phyloP scores from a whole-genome alignment of 2,329 filamentous ascomycete genomes.

The Monosporascus ibericus region DNA sequence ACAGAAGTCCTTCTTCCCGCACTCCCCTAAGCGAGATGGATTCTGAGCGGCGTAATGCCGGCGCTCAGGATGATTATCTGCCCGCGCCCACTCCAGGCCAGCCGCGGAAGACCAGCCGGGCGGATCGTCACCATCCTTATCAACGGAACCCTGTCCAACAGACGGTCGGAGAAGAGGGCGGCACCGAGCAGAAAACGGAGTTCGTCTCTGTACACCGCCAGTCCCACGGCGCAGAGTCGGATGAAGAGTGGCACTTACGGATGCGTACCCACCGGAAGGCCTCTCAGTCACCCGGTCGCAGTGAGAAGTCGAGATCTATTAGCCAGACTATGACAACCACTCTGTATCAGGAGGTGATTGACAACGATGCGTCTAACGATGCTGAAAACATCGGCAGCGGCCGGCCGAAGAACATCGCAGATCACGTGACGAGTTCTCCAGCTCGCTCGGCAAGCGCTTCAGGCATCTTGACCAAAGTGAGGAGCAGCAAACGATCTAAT shows the following conservation, averaged over 20 bases:
- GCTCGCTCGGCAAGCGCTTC: conserved; percentile 46
- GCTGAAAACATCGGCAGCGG: conserved; percentile 61
- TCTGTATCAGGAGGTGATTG: conserved; percentile 57
- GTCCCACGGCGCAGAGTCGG: conserved; percentile 61
- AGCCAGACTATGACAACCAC: conserved; percentile 72
- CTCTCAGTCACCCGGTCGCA: conserved; percentile 55
- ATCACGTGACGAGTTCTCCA: conserved; percentile 42
- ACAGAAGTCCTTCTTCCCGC: conserved; percentile 67
- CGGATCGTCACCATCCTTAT: conserved; percentile 72
- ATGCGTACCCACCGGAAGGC: conserved; percentile 62
- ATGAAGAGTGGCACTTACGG: conserved; percentile 77
- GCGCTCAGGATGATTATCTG: conserved; percentile 81
- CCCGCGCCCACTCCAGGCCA: conserved; percentile 94
- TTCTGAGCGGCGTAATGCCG: conserved; percentile 63
- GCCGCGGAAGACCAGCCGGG: conserved; percentile 79
- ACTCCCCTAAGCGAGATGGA: conserved; percentile 93
- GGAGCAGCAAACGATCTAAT: conserved; percentile 50
- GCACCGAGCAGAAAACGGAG: conserved; percentile 53
- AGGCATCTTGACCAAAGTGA: conserved; percentile 57
- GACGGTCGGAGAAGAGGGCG: conserved; percentile 43
- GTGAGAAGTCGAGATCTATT: conserved; percentile 61
- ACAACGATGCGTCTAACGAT: conserved; percentile 64
- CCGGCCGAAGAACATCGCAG: conserved; percentile 50
- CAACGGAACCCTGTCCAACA: conserved; percentile 47
- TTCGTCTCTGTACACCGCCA: conserved; percentile 54